Base-by-base conservation (phyloP, 495 filamentous ascomycete genomes). In the Aspergillus olivimuriae region DNA sequence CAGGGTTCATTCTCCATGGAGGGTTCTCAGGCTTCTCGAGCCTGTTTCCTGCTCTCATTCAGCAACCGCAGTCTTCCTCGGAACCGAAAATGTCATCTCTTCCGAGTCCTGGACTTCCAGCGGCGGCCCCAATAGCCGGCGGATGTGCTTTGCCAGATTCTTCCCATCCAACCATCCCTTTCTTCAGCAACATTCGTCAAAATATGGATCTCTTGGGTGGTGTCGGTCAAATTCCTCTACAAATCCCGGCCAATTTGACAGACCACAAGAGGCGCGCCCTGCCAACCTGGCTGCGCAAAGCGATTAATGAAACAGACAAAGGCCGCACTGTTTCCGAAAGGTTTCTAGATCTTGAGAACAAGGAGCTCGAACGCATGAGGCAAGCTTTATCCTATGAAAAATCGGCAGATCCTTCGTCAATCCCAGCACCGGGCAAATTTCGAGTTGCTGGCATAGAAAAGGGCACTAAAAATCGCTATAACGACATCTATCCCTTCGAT, bases 401-500 rank as follows among this genome's bases (percentile, higher is more conserved):
- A 15, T 62, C 69, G 21, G 77, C 76, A 43, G 73, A 74, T 22
- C 70, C 74, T 26, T 60, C 60, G 26, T 38, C 50, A 7, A 43
- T 31, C 10, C 21, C 32, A 4, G 40, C 43, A 2, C 22, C 68
- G 8, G 53, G 57, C 28, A 68, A 55, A 46, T 73, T 74, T 43
- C 77, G 63, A 47, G 78, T 98, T 40, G 92, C 89, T 2, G 92
- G 92, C 4, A 86, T 98, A 42, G 92, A 98, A 57, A 89, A 95
- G 56, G 92, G 92, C 22, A 77, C 73, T 2, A 97, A 97, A 65
- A 98, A 98, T 55, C 75, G 92, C 15, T 98, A 98, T 61, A 97
- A 95, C 62, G 92, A 95, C 53, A 97, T 97, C 31, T 86, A 94
- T 65, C 92, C 92, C 4, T 98, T 94, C 55, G 92, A 98, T 58